Base-by-base conservation (phyloP, 345 rosid species). In the Corchorus olitorius region DNA sequence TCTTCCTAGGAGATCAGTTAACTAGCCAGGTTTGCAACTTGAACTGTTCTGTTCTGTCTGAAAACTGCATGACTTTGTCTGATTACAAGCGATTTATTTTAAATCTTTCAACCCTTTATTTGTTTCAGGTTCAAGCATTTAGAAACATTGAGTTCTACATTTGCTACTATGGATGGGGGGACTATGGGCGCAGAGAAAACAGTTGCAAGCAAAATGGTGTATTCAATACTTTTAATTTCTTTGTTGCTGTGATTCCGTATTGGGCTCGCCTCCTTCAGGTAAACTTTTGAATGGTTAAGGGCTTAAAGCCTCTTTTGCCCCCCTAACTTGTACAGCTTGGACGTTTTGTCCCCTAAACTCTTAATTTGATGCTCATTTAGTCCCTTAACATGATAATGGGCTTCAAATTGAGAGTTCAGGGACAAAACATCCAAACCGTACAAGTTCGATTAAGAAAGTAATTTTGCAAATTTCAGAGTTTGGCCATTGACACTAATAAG, bases 111-210 rank as follows among this genome's bases (percentile, higher is more conserved):
- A 70, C 13, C 27, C 1, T 27, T 27, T 27, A 27, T 5, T 53
- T 70, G 74, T 41, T 78, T 67, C 54, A 88, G 95, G 93, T 89
- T 54, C 93, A 92, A 89, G 90, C 94, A 43, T 45, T 92, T 2
- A 86, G 94, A 81, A 92, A 91, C 81, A 37, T 92, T 63, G 89
- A 90, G 85, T 92, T 92, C 79, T 92, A 89, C 60, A 41, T 90
- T 13, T 92, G 97, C 82, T 87, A 92, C 81, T 90, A 88, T 62
- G 90, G 87, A 7, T 89, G 91, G 97, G 94, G 93, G 76, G 91
- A 90, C 75, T 82, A 76, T 54, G 80, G 43, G 75, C 82, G 2
- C 22, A 81, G 93, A 68, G 15, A n/a, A 16, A 85, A 82, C 84
- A 80, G 61, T 16, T 92, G 97, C 76, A 83, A 58, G 8, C 1